Conservation (phyloP, 202 grass and related monocot genomes). For the Digitaria exilis region DNA sequence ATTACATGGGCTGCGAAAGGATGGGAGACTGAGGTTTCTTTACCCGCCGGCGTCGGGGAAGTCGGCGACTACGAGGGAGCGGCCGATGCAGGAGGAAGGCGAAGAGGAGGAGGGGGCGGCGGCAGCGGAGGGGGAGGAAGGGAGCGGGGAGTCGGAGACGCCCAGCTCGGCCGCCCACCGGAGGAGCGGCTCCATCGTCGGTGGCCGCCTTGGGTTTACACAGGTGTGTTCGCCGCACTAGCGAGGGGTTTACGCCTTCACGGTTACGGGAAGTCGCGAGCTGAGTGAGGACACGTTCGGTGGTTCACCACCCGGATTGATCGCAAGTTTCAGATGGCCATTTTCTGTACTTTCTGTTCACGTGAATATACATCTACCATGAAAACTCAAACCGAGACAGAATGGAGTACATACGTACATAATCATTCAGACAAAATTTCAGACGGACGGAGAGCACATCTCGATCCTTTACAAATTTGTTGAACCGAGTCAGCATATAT, state of each 20-base stretch:
- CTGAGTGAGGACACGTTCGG: too few species aligned
- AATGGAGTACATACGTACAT: too few species aligned
- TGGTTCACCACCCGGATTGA: neutral
- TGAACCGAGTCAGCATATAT: too few species aligned
- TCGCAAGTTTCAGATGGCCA: neutral
- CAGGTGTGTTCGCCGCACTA: neutral
- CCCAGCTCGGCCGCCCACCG: conserved; percentile 75
- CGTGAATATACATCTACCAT: too few species aligned
- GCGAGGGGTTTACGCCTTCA: neutral
- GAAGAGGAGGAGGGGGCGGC: neutral
- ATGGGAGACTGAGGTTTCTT: neutral
- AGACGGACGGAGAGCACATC: neutral
- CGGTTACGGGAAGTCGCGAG: neutral
- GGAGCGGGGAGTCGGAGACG: conserved; percentile 59
- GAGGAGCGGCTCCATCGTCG: conserved; percentile 65
- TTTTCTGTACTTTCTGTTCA: neutral
- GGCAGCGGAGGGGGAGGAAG: neutral
- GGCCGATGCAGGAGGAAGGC: conserved; percentile 49
- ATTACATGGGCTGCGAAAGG: neutral
- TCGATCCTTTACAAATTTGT: neutral
- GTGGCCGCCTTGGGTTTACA: conserved; percentile 6
- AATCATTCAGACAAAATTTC: neutral
- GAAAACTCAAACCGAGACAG: too few species aligned
- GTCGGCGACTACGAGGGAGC: conserved; percentile 63
- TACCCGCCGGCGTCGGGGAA: conserved; percentile 86